Conservation (phyloP, 805 yeast species). For the Candida mattraensis region DNA sequence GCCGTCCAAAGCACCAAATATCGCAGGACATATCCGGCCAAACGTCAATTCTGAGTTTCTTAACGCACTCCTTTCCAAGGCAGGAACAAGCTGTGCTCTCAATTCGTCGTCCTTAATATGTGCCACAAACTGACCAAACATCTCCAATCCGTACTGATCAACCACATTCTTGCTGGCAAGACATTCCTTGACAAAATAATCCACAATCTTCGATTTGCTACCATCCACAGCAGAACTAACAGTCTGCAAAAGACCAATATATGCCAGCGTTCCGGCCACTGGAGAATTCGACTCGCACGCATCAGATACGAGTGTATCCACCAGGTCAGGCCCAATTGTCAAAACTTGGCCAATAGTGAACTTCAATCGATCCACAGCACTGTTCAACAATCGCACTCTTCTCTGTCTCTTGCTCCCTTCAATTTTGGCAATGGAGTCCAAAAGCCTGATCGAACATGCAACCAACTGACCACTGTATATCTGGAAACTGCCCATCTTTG, state of each 20-base stretch:
- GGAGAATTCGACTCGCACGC: not conserved
- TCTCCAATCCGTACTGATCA: constrained; percentile 15
- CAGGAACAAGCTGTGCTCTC: constrained; percentile 39
- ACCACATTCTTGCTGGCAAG: constrained; percentile 33
- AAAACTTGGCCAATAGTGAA: too few species aligned
- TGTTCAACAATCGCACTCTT: constrained; percentile 1
- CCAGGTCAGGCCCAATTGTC: too few species aligned
- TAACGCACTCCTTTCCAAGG: constrained; percentile 69
- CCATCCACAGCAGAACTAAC: not conserved
- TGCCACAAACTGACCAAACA: constrained; percentile 20
- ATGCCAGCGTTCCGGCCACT: constrained; percentile 3
- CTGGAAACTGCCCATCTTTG: constrained; percentile 27
- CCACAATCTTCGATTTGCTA: constrained; percentile 16
- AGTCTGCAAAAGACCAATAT: constrained; percentile 6
- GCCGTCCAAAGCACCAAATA: constrained; percentile 39
- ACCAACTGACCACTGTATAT: constrained; percentile 18
- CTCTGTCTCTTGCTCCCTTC: not conserved
- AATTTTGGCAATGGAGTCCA: constrained; percentile 34
- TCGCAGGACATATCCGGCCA: constrained; percentile 48
- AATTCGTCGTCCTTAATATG: constrained; percentile 11
- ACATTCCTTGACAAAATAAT: constrained; percentile 37
- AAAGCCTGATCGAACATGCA: constrained; percentile 37
- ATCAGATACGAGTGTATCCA: not conserved
- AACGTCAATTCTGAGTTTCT: constrained; percentile 77
- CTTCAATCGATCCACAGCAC: too few species aligned